These are phyloP conservation scores for Mortierella sp. DNA, from an alignment of 371 early-diverging fungal species.

Conservation along the genomic window DNA sequence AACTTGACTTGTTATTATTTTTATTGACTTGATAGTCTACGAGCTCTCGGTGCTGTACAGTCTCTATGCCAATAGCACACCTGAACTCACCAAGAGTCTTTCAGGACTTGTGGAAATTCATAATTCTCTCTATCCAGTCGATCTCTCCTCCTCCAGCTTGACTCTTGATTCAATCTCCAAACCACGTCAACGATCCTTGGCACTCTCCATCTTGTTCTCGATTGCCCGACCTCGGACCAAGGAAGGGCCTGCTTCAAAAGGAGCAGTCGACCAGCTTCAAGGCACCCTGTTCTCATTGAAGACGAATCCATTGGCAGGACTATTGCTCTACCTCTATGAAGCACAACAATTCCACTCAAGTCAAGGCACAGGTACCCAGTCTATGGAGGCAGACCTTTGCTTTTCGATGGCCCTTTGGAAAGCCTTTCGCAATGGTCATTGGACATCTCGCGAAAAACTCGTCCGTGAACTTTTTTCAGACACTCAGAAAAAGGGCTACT, in stretches of 20 bases:
- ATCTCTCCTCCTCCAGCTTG: no score
- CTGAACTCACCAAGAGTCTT: constrained; percentile 45
- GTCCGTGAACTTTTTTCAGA: neutral
- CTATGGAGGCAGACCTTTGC: constrained; percentile 14
- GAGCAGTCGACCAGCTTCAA: no score
- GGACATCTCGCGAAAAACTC: constrained; percentile 38
- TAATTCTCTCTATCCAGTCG: no score
- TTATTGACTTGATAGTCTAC: constrained; percentile 19
- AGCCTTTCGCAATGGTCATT: constrained; percentile 28
- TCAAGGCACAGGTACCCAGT: no score
- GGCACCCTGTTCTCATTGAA: neutral
- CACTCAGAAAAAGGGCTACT: neutral
- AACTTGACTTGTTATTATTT: neutral
- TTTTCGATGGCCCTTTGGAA: constrained; percentile 39
- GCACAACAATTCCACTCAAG: neutral
- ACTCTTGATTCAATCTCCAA: neutral
- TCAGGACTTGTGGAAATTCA: neutral
- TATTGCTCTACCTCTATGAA: constrained; percentile 21
- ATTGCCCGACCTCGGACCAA: neutral
- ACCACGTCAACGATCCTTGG: constrained; percentile 27
- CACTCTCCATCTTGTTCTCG: constrained; percentile 33
- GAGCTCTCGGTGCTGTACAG: constrained; percentile 41
- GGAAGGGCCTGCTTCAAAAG: no score
- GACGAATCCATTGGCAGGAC: constrained; percentile 22
- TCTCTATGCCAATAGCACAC: constrained; percentile 38